Conservation (phyloP, 352 stramenopile genomes). For the Pythium vanterpoolii region DNA sequence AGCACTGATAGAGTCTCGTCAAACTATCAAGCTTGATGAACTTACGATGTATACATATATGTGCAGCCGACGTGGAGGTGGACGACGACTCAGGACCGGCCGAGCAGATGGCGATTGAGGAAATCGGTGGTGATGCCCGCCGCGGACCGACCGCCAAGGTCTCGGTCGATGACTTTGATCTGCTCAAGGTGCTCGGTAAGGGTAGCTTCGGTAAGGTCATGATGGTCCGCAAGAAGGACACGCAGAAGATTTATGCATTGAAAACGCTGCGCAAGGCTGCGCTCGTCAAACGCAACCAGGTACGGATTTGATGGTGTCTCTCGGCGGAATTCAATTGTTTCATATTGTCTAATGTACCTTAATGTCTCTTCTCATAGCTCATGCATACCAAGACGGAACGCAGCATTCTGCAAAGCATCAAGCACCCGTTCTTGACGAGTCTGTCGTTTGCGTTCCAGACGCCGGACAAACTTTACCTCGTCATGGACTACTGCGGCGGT, state of each 20-base stretch:
- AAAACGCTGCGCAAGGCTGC: slow-evolving; percentile 93
- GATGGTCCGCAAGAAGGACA: slow-evolving; percentile 94
- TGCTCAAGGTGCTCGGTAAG: slow-evolving; percentile 94
- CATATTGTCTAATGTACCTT: not conserved
- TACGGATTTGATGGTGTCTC: not conserved
- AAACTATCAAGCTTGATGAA: not conserved
- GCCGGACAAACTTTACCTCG: slow-evolving; percentile 91
- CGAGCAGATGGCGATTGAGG: slow-evolving; percentile 81
- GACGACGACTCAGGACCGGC: slow-evolving; percentile 79
- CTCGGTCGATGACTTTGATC: slow-evolving; percentile 90
- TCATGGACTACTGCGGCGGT: slow-evolving; percentile 93
- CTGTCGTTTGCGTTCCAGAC: slow-evolving; percentile 89
- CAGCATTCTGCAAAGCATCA: slow-evolving; percentile 91
- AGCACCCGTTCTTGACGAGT: slow-evolving; percentile 90
- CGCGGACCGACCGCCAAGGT: slow-evolving; percentile 65
- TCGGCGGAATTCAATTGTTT: not conserved
- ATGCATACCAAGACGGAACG: slow-evolving; percentile 93
- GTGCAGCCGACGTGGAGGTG: slow-evolving; percentile 53
- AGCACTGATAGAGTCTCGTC: not conserved
- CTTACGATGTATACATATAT: not conserved
- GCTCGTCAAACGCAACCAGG: slow-evolving; percentile 92
- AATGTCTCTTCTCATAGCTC: slow-evolving; percentile 29
- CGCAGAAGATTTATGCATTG: slow-evolving; percentile 93
- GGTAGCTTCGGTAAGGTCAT: slow-evolving; percentile 96
- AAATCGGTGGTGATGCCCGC: slow-evolving; percentile 61